Evolutionary conservation across 805 yeast species (phyloP).

Genomic region (Wickerhamomyces canadensis): DNA sequence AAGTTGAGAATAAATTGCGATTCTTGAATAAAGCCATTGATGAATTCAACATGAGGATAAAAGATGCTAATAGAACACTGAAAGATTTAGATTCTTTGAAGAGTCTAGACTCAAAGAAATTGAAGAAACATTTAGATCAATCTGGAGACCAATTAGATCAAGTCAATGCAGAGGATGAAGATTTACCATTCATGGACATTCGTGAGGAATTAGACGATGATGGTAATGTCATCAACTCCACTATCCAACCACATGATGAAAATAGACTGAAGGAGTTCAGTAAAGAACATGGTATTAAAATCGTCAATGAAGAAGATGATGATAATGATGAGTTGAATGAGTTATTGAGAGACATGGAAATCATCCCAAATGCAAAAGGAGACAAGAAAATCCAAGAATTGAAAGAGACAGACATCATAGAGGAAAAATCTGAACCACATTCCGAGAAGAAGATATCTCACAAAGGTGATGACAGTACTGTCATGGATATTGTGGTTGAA

Average conservation of each 20-base stretch:
- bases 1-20: constrained; percentile 24
- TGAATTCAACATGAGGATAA: constrained; percentile 34
- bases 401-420: constrained; percentile 7
- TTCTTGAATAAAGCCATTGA: constrained; percentile 32
- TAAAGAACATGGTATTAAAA: constrained; percentile 7
- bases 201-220: constrained; percentile 80
- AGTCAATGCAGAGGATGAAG: constrained; percentile 28
- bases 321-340: constrained; percentile 27
- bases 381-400: too few relatives aligned
- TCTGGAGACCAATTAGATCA: constrained; percentile 1
- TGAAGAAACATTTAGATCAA: background rate
- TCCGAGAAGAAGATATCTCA: too few relatives aligned
- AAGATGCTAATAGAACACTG: constrained; percentile 31
- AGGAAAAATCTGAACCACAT: background rate
- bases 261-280: constrained; percentile 21
- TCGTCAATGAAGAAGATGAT: constrained; percentile 14
- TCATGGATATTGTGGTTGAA: constrained; percentile 4
- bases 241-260: constrained; percentile 34
- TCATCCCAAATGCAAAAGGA: constrained; percentile 8
- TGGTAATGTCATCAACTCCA: constrained; percentile 55
- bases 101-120: constrained; percentile 1
- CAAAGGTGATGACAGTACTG: constrained; percentile 5
- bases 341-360: constrained; percentile 22
- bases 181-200: constrained; percentile 72
- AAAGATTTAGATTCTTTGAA: constrained; percentile 26